These are phyloP conservation scores for Bothriochloa decipiens DNA, from an alignment of 176 grass and related monocot genomes.

Conservation along the genomic window DNA sequence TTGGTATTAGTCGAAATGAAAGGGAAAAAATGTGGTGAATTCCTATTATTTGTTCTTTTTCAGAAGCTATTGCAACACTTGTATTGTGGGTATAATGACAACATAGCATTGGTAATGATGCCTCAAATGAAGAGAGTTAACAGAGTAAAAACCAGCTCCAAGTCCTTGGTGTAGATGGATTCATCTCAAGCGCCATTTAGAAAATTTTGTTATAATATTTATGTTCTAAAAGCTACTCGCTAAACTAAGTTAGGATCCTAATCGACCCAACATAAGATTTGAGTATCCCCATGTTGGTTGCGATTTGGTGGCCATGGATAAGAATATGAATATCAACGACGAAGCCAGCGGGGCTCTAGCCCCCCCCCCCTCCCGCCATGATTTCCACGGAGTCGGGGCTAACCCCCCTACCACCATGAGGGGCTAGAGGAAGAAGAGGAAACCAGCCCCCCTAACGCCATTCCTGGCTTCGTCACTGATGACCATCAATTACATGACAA, in stretches of 20 bases:
- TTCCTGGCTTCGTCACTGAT: too few relatives aligned
- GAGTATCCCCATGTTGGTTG: not conserved
- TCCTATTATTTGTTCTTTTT: not conserved
- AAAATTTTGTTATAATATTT: not conserved
- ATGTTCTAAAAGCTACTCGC: not conserved
- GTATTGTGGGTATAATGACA: not conserved
- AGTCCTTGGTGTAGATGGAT: not conserved
- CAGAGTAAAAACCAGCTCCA: not conserved
- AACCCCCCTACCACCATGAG: too few relatives aligned
- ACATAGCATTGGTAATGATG: not conserved
- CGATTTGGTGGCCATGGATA: not conserved
- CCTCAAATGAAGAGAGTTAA: not conserved
- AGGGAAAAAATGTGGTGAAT: not conserved
- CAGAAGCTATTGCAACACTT: not conserved
- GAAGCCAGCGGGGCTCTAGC: too few relatives aligned
- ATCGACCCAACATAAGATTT: not conserved
- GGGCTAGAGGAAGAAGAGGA: too few relatives aligned
- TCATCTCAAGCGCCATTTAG: not conserved
- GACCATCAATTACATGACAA: too few relatives aligned
- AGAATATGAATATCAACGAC: not conserved
- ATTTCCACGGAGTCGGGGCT: too few relatives aligned
- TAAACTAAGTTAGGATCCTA: too few relatives aligned
- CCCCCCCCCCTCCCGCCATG: too few relatives aligned
- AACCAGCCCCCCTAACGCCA: too few relatives aligned
- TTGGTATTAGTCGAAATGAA: not conserved